Percentiles rank a stretch among this genome's conserved stretches.
Conservation (phyloP, 1,284 basidiomycete genomes). For the Golubevia sp. region DNA sequence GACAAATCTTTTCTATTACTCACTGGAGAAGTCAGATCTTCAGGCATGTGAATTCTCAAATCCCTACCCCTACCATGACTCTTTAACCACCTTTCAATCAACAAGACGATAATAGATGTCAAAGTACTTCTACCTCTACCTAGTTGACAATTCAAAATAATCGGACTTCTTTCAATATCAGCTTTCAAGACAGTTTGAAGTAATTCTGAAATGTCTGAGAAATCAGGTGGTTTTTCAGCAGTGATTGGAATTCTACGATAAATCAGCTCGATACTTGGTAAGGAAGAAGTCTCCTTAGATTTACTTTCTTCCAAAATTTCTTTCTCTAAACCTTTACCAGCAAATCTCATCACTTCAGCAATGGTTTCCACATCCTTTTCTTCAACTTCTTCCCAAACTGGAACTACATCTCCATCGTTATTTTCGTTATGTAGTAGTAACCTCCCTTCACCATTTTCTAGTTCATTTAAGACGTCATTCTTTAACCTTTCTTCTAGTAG, state of each 20-base stretch:
- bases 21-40: too few relatives aligned
- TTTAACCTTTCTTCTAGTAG: conserved; percentile 67
- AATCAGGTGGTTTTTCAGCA: conserved; percentile 65
- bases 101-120: conserved; percentile 81
- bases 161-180: conserved; percentile 74
- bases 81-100: conserved; percentile 86
- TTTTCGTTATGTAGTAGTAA: conserved; percentile 89
- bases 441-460: conserved; percentile 81
- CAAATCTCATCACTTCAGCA: conserved; percentile 93
- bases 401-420: conserved; percentile 83
- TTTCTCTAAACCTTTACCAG: conserved; percentile 15
- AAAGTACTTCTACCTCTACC: conserved; percentile 91
- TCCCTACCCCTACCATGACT: conserved; percentile 10
- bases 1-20: conserved; percentile 12
- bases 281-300: too few relatives aligned
- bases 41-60: too few relatives aligned
- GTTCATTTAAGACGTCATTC: conserved; percentile 68
- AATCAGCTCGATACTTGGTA: conserved; percentile 69
- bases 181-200: conserved; percentile 82
- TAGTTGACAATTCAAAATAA: conserved; percentile 95
- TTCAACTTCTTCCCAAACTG: conserved; percentile 90
- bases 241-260: conserved; percentile 92
- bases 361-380: conserved; percentile 79
- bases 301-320: too few relatives aligned
- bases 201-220: conserved; percentile 64